phyloP scores from a whole-genome alignment of 2,329 filamentous ascomycete species.

The Seiridium cupressi region DNA sequence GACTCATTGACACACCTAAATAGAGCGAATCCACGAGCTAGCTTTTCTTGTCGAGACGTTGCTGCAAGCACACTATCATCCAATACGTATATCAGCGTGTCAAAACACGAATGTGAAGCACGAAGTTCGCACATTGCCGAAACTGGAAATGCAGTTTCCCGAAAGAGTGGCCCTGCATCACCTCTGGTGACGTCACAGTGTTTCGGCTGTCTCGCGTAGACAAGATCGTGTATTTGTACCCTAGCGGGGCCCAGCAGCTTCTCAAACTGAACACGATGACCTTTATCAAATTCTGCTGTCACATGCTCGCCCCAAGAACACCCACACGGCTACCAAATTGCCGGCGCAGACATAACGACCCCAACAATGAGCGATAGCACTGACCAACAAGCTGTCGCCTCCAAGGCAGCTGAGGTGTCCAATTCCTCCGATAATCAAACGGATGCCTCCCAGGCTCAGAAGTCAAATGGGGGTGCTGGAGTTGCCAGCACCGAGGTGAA shows the following conservation, averaged over 20 bases:
- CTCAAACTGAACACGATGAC: background rate
- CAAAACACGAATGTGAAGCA: too few species aligned
- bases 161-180: background rate
- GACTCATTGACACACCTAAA: too few species aligned
- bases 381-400: background rate
- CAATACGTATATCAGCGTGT: too few species aligned
- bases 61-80: too few species aligned
- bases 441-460: background rate
- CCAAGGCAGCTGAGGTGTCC: background rate
- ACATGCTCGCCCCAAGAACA: background rate
- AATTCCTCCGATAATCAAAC: background rate
- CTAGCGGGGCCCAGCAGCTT: background rate
- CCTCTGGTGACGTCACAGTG: background rate
- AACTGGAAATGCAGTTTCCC: background rate
- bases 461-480: background rate
- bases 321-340: too few species aligned
- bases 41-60: too few species aligned
- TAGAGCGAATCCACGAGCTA: too few species aligned
- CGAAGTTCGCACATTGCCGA: too few species aligned
- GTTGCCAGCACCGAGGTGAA: background rate
- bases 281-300: background rate
- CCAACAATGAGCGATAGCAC: background rate
- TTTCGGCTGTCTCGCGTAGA: background rate
- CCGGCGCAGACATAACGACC: too few species aligned
- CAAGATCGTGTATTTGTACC: background rate